Evolutionary conservation across 2,329 filamentous ascomycete genomes (phyloP), one percentile per base, ranked within the genome.

Genomic region (Curvularia sp.): DNA sequence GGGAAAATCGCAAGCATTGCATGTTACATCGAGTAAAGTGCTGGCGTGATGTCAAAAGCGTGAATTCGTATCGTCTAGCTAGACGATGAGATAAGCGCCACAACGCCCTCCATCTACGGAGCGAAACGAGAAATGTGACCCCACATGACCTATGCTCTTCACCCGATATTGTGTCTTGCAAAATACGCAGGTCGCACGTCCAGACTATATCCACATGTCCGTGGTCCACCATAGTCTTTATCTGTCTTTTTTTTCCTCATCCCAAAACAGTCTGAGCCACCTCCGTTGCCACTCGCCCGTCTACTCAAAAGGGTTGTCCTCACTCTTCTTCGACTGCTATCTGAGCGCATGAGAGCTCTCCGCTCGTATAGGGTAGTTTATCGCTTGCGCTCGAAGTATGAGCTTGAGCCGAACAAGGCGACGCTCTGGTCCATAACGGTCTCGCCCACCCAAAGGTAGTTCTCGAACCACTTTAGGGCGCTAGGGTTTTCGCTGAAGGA

Each of bases 401-500:
- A 86, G 75, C 91, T 96, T 48, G 90, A 89, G 41, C 92, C 90
- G 76, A 97, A 91, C 56, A 98, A 86, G 39, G 93, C 93, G 30
- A 98, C 92, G 28, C 93, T 96, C 81, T 96, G 91, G 79, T 99
- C 95, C 93, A 99, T 96, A 65, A 97, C 91, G 87, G 93, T 97
- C 82, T 99, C 95, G 70, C 95, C 95, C 18, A 97, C 89, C 63
- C 92, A 92, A 42, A 98, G 87, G 78, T 98, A 98, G 77, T 90
- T 94, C 74, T 94, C 90, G 67, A 98, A 87, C 93, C 93, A 98
- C 73, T 88, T 89, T 76, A 90, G 89, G 68, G 95, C 79, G 63
- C 93, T 89, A 77, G 92, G 91, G 78, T 88, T 94, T 57, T 96
- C 92, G 75, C 89, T 86, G 73, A 97, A 85, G 69, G 89, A 88